phyloP scores from a whole-genome alignment of 345 rosid species.

The Pistacia atlantica region DNA sequence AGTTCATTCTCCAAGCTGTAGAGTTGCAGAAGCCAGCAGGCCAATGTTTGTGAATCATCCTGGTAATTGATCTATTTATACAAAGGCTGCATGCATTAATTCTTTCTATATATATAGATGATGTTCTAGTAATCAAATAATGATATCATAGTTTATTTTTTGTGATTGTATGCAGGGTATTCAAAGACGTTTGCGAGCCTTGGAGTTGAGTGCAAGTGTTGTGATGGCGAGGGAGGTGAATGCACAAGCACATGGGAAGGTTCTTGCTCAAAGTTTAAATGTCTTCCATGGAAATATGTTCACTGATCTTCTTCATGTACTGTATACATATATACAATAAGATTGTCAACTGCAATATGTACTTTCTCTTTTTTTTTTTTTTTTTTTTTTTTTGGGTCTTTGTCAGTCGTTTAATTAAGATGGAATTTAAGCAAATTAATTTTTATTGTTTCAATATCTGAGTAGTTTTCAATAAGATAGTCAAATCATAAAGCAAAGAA shows the following conservation, averaged over 20 bases:
- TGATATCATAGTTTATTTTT: not conserved
- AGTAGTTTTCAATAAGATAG: too few species aligned
- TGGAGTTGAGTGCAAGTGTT: slow-evolving; percentile 54
- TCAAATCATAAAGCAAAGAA: too few species aligned
- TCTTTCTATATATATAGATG: not conserved
- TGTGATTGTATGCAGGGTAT: slow-evolving; percentile 24
- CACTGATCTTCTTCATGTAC: not conserved
- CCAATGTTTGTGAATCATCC: slow-evolving; percentile 1
- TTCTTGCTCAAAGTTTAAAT: slow-evolving; percentile 41
- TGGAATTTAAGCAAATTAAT: too few species aligned
- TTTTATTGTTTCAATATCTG: too few species aligned
- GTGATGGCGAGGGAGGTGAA: slow-evolving; percentile 43
- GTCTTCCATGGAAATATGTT: slow-evolving; percentile 45
- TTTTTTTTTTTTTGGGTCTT: too few species aligned
- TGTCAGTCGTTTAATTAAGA: too few species aligned
- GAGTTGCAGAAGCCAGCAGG: slow-evolving; percentile 8
- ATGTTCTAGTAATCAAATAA: not conserved
- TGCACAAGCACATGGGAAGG: slow-evolving; percentile 41
- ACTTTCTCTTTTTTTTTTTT: too few species aligned
- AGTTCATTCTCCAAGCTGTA: not conserved
- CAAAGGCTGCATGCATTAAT: not conserved
- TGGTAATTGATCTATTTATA: not conserved
- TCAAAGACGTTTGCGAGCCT: slow-evolving; percentile 26
- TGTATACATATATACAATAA: not conserved
- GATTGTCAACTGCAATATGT: not conserved